A percentile compares a stretch with the other conserved stretches of the same genome.
Evolutionary conservation across 2,329 filamentous ascomycete species (phyloP).

Genomic region (Fusarium bactridioides): DNA sequence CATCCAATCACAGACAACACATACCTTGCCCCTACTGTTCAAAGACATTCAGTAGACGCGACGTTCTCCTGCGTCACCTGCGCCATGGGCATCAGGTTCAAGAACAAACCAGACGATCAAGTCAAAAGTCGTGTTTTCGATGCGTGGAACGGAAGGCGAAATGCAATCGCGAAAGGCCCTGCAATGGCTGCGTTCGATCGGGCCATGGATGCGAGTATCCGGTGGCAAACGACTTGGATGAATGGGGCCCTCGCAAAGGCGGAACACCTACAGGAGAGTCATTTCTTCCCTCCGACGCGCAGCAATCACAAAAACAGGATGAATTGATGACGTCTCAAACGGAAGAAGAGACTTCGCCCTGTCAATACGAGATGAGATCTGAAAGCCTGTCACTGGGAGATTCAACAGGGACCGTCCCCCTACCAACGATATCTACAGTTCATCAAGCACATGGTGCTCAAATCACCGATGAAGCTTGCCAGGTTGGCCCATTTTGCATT

Average conservation of each 20-base stretch:
- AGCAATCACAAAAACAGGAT: neutral
- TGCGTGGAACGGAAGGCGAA: neutral
- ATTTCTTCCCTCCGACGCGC: too few species aligned
- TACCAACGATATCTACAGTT: neutral
- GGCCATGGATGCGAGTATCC: neutral
- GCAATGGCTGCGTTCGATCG: neutral
- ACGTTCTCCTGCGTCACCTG: neutral
- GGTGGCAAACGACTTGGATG: neutral
- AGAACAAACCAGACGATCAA: neutral
- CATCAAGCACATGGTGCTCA: neutral
- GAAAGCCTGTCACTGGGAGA: rapidly evolving
- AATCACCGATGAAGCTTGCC: neutral
- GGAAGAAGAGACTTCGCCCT: neutral
- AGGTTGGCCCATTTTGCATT: neutral
- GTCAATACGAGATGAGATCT: neutral
- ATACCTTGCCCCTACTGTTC: neutral
- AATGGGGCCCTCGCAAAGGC: rapidly evolving
- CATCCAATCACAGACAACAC: neutral
- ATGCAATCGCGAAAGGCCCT: neutral
- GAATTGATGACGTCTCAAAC: neutral
- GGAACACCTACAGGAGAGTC: neutral
- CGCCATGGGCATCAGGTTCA: neutral
- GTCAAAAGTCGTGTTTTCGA: slow-evolving; percentile 1
- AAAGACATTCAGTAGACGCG: neutral
- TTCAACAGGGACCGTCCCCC: rapidly evolving